Evolutionary conservation across 495 filamentous ascomycete genomes (phyloP), one percentile per base, ranked within the genome.

Genomic region (Penicillium salamii): DNA sequence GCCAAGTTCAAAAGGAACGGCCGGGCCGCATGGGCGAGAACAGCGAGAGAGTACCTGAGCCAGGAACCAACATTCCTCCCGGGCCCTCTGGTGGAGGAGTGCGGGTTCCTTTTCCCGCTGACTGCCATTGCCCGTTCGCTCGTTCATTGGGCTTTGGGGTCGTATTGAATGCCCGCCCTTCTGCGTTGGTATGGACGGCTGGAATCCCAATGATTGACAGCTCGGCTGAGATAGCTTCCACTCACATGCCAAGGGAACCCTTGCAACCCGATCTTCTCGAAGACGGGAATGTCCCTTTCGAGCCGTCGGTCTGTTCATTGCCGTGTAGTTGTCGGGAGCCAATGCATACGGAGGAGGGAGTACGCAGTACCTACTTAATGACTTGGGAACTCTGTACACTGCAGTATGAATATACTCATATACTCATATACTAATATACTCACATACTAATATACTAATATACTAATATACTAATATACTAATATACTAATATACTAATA

Each of bases 161-260:
- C 20, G 6, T 1, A 29, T 43, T 21, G 41, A 17, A 3, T n/a
- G 3, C 8, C 23, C 15, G 3, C n/a, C 2, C 21, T 33, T 24
- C 29, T 45, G 43, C 33, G 31, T 15, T 42, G 40, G 40, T 46
- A 46, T 21, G 23, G 9, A 24, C 26, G 38, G 58, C 36, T 52
- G 53, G 46, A 54, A 59, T 59, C 50, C 53, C 39, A 62, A 62
- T 57, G 34, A 52, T 36, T 58, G 29, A 33, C 41, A 50, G 41
- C 45, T 58, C 58, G 58, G 51, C 52, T 58, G 49, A 29, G 52
- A 55, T 50, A 49, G 48, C 52, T 61, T 53, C 44, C 51, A 37
- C 46, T 32, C 43, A 54, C 55, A 55, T 62, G 59, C 56, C 56
- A 59, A 59, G 55, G 55, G 36, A 29, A 59, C 51, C 59, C 59